These are phyloP conservation scores for Xylaria sp. DNA, from an alignment of 2,329 filamentous ascomycete genomes.

Conservation along the genomic window DNA sequence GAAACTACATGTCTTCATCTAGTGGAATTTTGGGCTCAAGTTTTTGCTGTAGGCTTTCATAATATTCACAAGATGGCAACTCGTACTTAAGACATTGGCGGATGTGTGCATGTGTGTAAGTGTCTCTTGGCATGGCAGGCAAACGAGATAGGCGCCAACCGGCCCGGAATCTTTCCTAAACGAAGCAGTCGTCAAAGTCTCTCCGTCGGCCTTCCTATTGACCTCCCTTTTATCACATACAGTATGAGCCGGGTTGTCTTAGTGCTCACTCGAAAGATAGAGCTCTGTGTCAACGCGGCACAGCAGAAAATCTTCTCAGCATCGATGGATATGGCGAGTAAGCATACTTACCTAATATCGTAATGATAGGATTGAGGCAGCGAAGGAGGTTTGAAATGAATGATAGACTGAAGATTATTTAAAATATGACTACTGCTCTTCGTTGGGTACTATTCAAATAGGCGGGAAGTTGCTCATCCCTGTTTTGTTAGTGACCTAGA, in stretches of 20 bases:
- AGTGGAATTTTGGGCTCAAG: no score
- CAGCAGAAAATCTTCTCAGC: conserved; percentile 23
- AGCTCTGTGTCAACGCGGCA: conserved; percentile 18
- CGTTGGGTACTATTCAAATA: not conserved
- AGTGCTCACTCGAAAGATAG: conserved; percentile 12
- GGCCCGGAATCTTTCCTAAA: not conserved
- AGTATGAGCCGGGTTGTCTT: conserved; percentile 1
- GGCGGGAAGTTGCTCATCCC: not conserved
- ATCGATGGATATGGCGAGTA: conserved; percentile 15
- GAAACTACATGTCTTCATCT: no score
- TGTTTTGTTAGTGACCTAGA: not conserved
- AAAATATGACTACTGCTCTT: conserved; percentile 1
- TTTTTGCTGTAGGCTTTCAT: not conserved
- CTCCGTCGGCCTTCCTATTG: not conserved
- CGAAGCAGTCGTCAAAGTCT: not conserved
- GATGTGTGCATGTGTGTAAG: not conserved
- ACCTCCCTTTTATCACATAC: not conserved
- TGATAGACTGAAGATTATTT: not conserved
- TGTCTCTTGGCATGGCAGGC: not conserved
- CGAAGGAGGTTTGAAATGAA: not conserved
- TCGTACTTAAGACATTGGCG: not conserved
- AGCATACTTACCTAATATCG: conserved; percentile 10
- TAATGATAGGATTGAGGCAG: conserved; percentile 1
- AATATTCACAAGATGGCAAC: not conserved
- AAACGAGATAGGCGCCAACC: not conserved